phyloP scores from a whole-genome alignment of 495 filamentous ascomycete species.

The Zalerion maritima region DNA sequence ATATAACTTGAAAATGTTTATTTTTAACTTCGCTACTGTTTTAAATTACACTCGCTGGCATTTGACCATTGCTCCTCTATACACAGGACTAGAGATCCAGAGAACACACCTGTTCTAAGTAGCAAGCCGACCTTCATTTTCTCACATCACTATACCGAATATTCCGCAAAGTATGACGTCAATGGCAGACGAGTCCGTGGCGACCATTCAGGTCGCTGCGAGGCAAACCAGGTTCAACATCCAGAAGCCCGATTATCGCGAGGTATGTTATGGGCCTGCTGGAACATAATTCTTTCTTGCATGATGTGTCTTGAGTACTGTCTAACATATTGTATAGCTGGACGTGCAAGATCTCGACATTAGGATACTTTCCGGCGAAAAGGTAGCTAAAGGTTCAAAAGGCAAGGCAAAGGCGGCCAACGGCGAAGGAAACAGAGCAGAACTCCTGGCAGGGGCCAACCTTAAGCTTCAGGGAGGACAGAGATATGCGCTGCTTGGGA shows the following conservation, averaged over 20 bases:
- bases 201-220: slow-evolving; percentile 37
- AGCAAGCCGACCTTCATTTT: too few relatives aligned
- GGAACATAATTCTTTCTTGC: too few relatives aligned
- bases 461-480: slow-evolving; percentile 54
- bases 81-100: too few relatives aligned
- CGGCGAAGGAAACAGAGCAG: slow-evolving; percentile 39
- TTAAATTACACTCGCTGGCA: too few relatives aligned
- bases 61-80: too few relatives aligned
- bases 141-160: too few relatives aligned
- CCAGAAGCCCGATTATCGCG: slow-evolving; percentile 34
- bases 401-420: slow-evolving; percentile 37
- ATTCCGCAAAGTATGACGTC: slow-evolving; percentile 32
- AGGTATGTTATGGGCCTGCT: slow-evolving; percentile 18
- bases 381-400: slow-evolving; percentile 28
- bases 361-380: slow-evolving; percentile 33
- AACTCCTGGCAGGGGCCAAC: slow-evolving; percentile 53
- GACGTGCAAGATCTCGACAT: slow-evolving; percentile 55
- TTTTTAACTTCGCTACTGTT: too few relatives aligned
- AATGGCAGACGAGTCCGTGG: slow-evolving; percentile 28
- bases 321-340: slow-evolving; percentile 41
- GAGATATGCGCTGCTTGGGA: slow-evolving; percentile 58
- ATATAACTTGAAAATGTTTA: too few relatives aligned
- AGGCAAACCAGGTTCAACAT: slow-evolving; percentile 46
- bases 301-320: too few relatives aligned
- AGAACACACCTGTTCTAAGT: too few relatives aligned